Conservation (phyloP, 2,329 filamentous ascomycete genomes). For the Sporothrix pseudoabietina region DNA sequence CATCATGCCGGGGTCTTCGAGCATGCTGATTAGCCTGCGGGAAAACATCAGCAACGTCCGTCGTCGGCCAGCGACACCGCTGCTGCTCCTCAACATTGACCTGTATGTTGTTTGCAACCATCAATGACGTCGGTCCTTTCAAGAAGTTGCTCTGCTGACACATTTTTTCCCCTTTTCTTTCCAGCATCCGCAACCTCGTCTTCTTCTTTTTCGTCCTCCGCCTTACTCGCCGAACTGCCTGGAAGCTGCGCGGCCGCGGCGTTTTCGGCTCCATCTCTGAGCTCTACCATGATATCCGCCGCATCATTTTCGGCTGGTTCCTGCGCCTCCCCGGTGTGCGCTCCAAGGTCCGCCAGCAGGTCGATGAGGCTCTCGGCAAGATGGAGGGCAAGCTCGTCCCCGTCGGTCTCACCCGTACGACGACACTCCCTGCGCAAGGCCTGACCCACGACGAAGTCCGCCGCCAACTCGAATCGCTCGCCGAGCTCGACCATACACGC, state of each 20-base stretch:
- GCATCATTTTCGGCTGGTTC: slow-evolving; percentile 81
- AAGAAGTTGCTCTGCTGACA: background rate
- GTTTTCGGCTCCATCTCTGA: slow-evolving; percentile 76
- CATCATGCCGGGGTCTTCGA: slow-evolving; percentile 66
- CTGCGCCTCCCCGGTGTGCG: slow-evolving; percentile 84
- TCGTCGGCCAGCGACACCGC: slow-evolving; percentile 57
- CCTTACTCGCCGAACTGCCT: slow-evolving; percentile 76
- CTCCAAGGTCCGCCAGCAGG: slow-evolving; percentile 79
- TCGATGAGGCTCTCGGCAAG: slow-evolving; percentile 76
- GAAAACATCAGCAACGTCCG: slow-evolving; percentile 66
- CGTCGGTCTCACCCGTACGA: slow-evolving; percentile 65
- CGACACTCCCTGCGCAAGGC: slow-evolving; percentile 78
- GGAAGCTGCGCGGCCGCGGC: slow-evolving; percentile 87
- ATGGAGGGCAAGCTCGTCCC: slow-evolving; percentile 83
- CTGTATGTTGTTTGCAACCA: slow-evolving; percentile 55
- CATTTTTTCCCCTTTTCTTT: background rate
- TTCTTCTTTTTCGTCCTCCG: slow-evolving; percentile 87
- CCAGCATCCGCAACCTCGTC: slow-evolving; percentile 78
- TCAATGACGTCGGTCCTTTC: background rate
- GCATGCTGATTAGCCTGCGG: slow-evolving; percentile 70
- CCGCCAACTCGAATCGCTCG: slow-evolving; percentile 76
- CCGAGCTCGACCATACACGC: slow-evolving; percentile 85
- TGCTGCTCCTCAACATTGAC: slow-evolving; percentile 66
- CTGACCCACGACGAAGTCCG: slow-evolving; percentile 78
- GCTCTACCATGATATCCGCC: slow-evolving; percentile 70